Evolutionary conservation across 2,329 filamentous ascomycete genomes (phyloP), one percentile per base, ranked within the genome.

Genomic region (Phialocephala sp.): DNA sequence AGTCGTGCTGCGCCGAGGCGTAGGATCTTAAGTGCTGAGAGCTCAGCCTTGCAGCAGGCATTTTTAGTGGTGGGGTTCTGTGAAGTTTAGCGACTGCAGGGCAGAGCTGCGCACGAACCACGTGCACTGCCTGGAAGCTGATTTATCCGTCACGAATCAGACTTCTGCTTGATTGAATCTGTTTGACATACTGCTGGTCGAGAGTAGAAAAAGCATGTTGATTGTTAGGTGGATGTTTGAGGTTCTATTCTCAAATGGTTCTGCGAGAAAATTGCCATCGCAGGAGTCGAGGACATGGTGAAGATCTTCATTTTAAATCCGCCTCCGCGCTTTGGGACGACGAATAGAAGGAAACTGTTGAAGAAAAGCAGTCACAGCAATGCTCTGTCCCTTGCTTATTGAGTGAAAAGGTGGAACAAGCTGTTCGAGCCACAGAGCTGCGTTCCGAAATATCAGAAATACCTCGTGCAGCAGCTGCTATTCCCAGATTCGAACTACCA

Each of bases 41-140:
- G 55, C 55, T 37, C 55, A 57, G 55, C 35, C 55, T 57, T 57
- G 35, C 55, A 37, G 52, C 52, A 24, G 52, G 9, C 24, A 27
- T 12, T 54, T 54, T 54, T 32, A 27, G 24, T 55, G 52, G 20
- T 50, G 45, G n/a, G n/a, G 37, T 41, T 12, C 18, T 2, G 43
- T 18, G 47, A 6, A 9, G 8, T 50, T 50, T 50, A 50, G 45
- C 45, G 45, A 50, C 15, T 18, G n/a, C 12, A 2, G 22, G 50
- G 24, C 50, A 32, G 50, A 8, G 47, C 9, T 24, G 11, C 9
- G 20, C 20, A 54, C 50, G 8, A 54, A 27, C 24, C 50, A 54
- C 9, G n/a, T 54, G 50, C 50, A 54, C 50, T 32, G 50, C 50
- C 50, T 35, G 18, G 4, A 11, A 54, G 18, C 4, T 54, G n/a